These are phyloP conservation scores for Verticillium isaacii DNA, from an alignment of 2,329 filamentous ascomycete species.

Conservation along the genomic window DNA sequence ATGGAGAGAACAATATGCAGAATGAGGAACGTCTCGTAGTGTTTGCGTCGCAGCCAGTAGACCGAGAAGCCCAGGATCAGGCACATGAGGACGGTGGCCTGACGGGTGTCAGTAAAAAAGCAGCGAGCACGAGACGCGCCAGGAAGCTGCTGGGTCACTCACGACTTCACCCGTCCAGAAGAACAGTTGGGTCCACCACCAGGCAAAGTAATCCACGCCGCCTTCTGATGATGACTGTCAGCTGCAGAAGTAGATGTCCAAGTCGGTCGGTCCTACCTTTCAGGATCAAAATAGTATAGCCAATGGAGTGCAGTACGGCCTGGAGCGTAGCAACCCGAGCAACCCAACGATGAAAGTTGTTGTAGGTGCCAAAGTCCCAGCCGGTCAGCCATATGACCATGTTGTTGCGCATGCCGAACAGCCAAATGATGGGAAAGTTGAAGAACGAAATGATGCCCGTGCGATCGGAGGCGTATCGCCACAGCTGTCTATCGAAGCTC, in stretches of 20 bases:
- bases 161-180: constrained; percentile 39
- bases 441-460: constrained; percentile 60
- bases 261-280: constrained; percentile 19
- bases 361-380: constrained; percentile 64
- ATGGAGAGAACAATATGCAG: constrained; percentile 48
- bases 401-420: constrained; percentile 65
- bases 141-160: not conserved
- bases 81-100: constrained; percentile 41
- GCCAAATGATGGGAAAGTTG: constrained; percentile 60
- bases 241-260: not conserved
- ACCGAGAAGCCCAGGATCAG: constrained; percentile 40
- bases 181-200: constrained; percentile 37
- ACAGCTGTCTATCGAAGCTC: constrained; percentile 24
- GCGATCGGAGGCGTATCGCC: constrained; percentile 57
- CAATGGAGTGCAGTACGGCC: constrained; percentile 57
- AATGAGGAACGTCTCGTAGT: constrained; percentile 48
- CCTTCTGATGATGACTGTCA: constrained; percentile 23
- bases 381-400: constrained; percentile 61
- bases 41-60: constrained; percentile 43
- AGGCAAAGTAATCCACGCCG: constrained; percentile 27
- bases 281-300: constrained; percentile 46
- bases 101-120: not conserved
- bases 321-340: constrained; percentile 58
- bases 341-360: constrained; percentile 62
- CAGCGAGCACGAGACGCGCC: not conserved